phyloP scores from a whole-genome alignment of 805 yeast genomes.

The Jamesozyma spencerorum region DNA sequence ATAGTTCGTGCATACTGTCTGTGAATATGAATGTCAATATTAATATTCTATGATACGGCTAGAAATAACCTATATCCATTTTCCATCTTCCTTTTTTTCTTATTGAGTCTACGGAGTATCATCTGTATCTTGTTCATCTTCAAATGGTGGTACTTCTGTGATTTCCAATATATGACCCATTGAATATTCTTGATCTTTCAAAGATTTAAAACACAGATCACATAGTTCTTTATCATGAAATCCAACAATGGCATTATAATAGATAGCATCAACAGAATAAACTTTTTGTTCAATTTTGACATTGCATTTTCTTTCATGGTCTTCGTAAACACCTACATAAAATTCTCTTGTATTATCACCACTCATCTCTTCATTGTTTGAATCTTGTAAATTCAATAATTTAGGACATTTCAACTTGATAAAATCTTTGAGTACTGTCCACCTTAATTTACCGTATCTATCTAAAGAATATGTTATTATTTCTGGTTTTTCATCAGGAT shows the following conservation, averaged over 20 bases:
- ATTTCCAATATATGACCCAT: constrained; percentile 21
- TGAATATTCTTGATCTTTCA: constrained; percentile 26
- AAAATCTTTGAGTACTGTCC: constrained; percentile 34
- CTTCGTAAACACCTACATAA: constrained; percentile 30
- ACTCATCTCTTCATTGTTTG: constrained; percentile 4
- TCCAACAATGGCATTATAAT: constrained; percentile 29
- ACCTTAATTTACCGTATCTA: constrained; percentile 25
- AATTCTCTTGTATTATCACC: constrained; percentile 27
- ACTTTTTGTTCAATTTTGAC: constrained; percentile 13
- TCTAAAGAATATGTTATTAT: constrained; percentile 19
- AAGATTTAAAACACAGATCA: constrained; percentile 18
- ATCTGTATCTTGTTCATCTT: constrained; percentile 10
- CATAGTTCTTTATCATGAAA: constrained; percentile 25
- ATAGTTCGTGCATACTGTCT: too few relatives aligned
- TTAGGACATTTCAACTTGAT: constrained; percentile 28
- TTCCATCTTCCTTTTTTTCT: too few relatives aligned
- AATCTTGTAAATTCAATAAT: constrained; percentile 12
- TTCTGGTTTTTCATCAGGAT: neutral
- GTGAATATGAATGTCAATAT: too few relatives aligned
- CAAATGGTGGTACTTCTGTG: constrained; percentile 19
- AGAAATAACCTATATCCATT: too few relatives aligned
- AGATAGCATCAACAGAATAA: constrained; percentile 17
- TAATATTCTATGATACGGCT: too few relatives aligned
- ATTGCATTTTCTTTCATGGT: constrained; percentile 14
- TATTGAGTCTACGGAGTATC: too few relatives aligned